Conservation (phyloP, 345 rosid species). For the Arabis hirsuta region DNA sequence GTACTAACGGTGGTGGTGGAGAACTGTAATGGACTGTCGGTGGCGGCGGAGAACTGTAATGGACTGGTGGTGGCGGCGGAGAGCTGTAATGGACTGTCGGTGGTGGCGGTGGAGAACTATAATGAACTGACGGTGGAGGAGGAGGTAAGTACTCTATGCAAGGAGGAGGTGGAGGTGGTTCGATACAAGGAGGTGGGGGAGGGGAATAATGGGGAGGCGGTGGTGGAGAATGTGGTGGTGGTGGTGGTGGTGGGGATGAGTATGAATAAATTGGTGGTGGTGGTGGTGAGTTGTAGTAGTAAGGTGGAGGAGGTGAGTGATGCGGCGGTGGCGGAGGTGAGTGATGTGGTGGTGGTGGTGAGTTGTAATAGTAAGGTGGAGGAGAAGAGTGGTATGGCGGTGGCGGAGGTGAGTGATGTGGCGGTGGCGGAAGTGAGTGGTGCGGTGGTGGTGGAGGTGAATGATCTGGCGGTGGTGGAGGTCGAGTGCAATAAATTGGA, state of each 20-base stretch:
- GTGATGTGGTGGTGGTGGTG: constrained; percentile 55
- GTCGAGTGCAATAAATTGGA: constrained; percentile 38
- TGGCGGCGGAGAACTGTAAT: constrained; percentile 31
- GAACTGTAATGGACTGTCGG: constrained; percentile 33
- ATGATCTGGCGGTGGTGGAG: constrained; percentile 34
- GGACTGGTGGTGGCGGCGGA: constrained; percentile 42
- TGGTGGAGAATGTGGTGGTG: constrained; percentile 48
- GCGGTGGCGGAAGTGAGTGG: constrained; percentile 43
- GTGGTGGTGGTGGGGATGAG: constrained; percentile 42
- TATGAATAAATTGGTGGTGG: constrained; percentile 47
- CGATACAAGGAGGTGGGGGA: constrained; percentile 61
- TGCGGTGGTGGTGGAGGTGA: constrained; percentile 18
- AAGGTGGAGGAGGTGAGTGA: constrained; percentile 51
- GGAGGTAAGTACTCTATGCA: constrained; percentile 59
- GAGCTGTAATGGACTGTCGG: too few species aligned
- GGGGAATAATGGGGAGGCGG: constrained; percentile 55
- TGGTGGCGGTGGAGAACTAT: constrained; percentile 41
- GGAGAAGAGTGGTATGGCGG: constrained; percentile 56
- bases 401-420: constrained; percentile 47
- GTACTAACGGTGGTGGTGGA: constrained; percentile 39
- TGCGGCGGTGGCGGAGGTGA: constrained; percentile 52
- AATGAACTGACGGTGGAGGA: constrained; percentile 40
- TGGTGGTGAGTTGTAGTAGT: constrained; percentile 50
- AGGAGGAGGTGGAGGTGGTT: constrained; percentile 68
- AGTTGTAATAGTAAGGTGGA: constrained; percentile 46